Conservation (phyloP, 768 basidiomycete species). For the Trichaptum fuscoviolaceum region DNA sequence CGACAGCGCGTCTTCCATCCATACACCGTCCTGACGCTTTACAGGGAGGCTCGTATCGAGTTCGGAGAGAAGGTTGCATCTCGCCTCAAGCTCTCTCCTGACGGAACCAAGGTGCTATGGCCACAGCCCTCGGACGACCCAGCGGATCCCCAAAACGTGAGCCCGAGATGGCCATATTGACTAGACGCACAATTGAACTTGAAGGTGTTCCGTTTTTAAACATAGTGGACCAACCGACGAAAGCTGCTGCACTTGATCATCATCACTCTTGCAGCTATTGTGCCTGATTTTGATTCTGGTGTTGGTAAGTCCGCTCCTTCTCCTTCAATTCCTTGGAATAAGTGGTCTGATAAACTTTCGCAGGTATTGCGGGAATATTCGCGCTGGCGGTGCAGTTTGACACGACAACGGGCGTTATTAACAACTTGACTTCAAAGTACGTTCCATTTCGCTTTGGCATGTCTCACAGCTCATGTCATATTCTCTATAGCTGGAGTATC, state of each 20-base stretch:
- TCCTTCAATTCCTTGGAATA: not conserved
- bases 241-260: conserved; percentile 56
- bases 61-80: conserved; percentile 52
- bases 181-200: not conserved
- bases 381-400: conserved; percentile 49
- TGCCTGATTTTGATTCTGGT: conserved; percentile 64
- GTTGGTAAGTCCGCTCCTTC: conserved; percentile 37
- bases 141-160: conserved; percentile 60
- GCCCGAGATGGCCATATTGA: conserved; percentile 11
- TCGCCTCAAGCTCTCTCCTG: conserved; percentile 48
- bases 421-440: conserved; percentile 55
- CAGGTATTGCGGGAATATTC: conserved; percentile 60
- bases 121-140: conserved; percentile 61
- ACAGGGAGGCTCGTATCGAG: conserved; percentile 57
- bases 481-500: conserved; percentile 51
- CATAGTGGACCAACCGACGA: conserved; percentile 45
- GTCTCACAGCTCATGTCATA: conserved; percentile 15
- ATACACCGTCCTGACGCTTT: not conserved
- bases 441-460: not conserved
- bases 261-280: conserved; percentile 56
- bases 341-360: not conserved
- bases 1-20: too few species aligned
- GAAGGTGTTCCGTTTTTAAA: not conserved
- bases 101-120: conserved; percentile 61
- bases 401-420: conserved; percentile 52